phyloP scores from a whole-genome alignment of 768 basidiomycete genomes.

The Serendipita indica region DNA sequence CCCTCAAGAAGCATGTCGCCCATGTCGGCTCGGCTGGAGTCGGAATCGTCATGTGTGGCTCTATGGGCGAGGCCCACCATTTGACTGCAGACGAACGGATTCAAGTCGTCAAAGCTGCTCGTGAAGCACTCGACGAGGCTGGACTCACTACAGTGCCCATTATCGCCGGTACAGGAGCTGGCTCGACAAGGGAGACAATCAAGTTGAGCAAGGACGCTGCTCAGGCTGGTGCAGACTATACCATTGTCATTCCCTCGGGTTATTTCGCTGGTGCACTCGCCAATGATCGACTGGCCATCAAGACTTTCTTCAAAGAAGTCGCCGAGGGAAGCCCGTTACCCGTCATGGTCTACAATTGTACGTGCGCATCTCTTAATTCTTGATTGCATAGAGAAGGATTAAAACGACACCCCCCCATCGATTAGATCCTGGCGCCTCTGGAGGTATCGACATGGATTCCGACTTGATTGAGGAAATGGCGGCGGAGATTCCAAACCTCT shows the following conservation, averaged over 20 bases:
- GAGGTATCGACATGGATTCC: conserved; percentile 84
- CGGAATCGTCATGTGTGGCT: conserved; percentile 57
- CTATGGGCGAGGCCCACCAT: conserved; percentile 79
- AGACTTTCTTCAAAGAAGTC: conserved; percentile 65
- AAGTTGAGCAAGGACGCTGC: conserved; percentile 63
- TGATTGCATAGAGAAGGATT: too few species aligned
- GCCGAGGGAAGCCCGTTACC: conserved; percentile 70
- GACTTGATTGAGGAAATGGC: conserved; percentile 75
- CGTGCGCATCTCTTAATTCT: conserved; percentile 25
- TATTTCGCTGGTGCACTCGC: conserved; percentile 72
- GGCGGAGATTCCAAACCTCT: conserved; percentile 55
- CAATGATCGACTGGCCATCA: conserved; percentile 48
- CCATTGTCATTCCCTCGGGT: conserved; percentile 72
- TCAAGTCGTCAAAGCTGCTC: conserved; percentile 46
- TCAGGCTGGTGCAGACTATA: conserved; percentile 70
- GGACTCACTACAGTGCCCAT: conserved; percentile 47
- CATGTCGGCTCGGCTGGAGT: conserved; percentile 52
- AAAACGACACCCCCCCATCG: conserved; percentile 2
- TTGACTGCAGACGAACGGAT: conserved; percentile 51
- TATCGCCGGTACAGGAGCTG: conserved; percentile 70
- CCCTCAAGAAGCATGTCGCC: conserved; percentile 54
- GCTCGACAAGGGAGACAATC: conserved; percentile 72
- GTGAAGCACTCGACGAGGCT: conserved; percentile 54
- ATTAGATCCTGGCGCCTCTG: conserved; percentile 70
- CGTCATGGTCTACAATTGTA: conserved; percentile 79